Conservation (phyloP, 1,284 basidiomycete genomes). For the Exobasidium rhododendri region DNA sequence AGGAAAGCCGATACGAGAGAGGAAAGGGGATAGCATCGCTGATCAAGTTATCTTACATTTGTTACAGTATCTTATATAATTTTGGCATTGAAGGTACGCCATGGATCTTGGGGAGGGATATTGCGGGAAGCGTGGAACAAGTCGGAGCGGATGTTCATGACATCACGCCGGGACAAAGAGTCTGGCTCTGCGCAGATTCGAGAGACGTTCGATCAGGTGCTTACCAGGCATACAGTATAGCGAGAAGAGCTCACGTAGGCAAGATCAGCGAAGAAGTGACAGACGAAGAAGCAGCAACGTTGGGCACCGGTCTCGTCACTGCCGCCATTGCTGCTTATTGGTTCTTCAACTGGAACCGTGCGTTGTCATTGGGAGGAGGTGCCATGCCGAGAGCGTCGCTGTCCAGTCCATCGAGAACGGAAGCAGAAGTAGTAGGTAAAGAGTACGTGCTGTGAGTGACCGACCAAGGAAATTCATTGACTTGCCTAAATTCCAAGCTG, state of each 20-base stretch:
- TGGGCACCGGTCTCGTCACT: slow-evolving; percentile 53
- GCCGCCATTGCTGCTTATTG: slow-evolving; percentile 39
- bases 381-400: slow-evolving; percentile 10
- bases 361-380: slow-evolving; percentile 10
- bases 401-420: not conserved
- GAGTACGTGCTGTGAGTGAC: slow-evolving; percentile 2
- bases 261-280: slow-evolving; percentile 19
- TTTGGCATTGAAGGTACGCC: slow-evolving; percentile 43
- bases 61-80: slow-evolving; percentile 29
- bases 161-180: slow-evolving; percentile 58
- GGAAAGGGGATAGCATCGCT: not conserved
- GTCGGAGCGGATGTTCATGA: slow-evolving; percentile 57
- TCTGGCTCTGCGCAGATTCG: slow-evolving; percentile 48
- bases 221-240: slow-evolving; percentile 35
- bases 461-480: slow-evolving; percentile 18
- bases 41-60: not conserved
- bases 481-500: slow-evolving; percentile 25
- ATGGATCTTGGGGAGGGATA: slow-evolving; percentile 59
- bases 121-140: slow-evolving; percentile 58
- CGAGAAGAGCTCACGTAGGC: slow-evolving; percentile 29
- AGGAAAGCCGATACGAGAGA: not conserved
- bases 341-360: slow-evolving; percentile 29
- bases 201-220: slow-evolving; percentile 33
- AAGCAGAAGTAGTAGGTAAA: not conserved
- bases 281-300: slow-evolving; percentile 37